phyloP scores from a whole-genome alignment of 768 basidiomycete species.

The Cantharellus anzutake region DNA sequence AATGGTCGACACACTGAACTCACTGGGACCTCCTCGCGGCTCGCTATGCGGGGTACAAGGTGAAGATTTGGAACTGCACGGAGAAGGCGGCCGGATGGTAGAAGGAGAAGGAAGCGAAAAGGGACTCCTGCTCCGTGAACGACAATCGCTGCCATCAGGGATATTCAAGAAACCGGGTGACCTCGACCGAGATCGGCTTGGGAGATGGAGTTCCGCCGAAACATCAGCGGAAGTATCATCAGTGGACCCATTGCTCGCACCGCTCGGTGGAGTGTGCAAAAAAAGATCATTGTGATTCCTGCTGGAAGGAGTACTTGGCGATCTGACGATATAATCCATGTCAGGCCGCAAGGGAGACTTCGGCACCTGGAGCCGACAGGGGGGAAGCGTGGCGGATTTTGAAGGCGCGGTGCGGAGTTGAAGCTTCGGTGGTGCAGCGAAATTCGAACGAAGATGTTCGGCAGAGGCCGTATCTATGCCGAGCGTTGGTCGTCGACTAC shows the following conservation, averaged over 20 bases:
- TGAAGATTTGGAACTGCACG: constrained; percentile 38
- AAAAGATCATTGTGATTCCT: no score
- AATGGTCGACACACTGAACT: constrained; percentile 76
- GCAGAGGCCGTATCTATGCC: not conserved
- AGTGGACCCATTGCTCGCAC: not conserved
- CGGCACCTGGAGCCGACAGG: not conserved
- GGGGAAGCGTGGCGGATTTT: not conserved
- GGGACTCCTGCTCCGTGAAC: not conserved
- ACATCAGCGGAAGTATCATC: not conserved
- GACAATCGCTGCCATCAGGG: not conserved
- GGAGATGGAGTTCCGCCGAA: not conserved
- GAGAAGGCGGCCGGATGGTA: constrained; percentile 26
- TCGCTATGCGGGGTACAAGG: not conserved
- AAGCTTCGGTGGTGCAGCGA: not conserved
- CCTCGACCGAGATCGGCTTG: not conserved
- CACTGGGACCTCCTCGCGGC: not conserved
- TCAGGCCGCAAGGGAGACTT: constrained; percentile 1
- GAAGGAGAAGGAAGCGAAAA: not conserved
- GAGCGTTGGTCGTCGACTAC: not conserved
- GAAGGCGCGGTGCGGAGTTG: not conserved
- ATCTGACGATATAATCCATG: constrained; percentile 4
- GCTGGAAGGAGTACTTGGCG: constrained; percentile 11
- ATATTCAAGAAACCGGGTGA: not conserved
- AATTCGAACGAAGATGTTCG: constrained; percentile 1
- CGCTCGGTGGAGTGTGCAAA: no score